Evolutionary conservation across 2,329 filamentous ascomycete genomes (phyloP).

Genomic region (Fusarium sambucinum): DNA sequence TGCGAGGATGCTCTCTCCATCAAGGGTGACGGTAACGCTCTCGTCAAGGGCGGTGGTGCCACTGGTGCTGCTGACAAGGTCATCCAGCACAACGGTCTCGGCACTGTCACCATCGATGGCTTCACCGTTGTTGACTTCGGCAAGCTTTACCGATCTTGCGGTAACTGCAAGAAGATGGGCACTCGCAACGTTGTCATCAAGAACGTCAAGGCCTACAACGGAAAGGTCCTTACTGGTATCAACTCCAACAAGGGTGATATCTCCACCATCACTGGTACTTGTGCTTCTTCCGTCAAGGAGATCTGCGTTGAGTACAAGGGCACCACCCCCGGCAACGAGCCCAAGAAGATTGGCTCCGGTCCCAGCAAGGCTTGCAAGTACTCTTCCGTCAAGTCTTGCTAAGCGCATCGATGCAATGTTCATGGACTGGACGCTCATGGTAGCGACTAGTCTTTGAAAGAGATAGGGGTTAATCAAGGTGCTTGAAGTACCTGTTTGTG

Average conservation of each 20-base stretch:
- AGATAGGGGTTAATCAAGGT: background rate
- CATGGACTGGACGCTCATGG: background rate
- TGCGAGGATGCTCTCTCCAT: constrained; percentile 42
- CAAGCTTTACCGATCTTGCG: constrained; percentile 46
- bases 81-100: constrained; percentile 44
- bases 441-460: background rate
- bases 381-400: constrained; percentile 42
- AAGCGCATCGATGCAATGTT: background rate
- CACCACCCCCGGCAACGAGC: constrained; percentile 44
- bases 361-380: constrained; percentile 42
- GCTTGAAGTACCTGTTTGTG: constrained; percentile 1
- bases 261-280: constrained; percentile 37
- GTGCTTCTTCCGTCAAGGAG: constrained; percentile 41
- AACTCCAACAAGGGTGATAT: constrained; percentile 46
- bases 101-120: constrained; percentile 44
- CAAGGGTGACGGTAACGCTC: constrained; percentile 41
- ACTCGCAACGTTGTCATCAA: constrained; percentile 44
- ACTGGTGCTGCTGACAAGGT: constrained; percentile 44
- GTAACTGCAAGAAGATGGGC: constrained; percentile 46
- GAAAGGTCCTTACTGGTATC: constrained; percentile 44
- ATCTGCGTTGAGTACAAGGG: constrained; percentile 44
- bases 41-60: constrained; percentile 41
- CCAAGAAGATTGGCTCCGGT: constrained; percentile 43
- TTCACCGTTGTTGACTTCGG: constrained; percentile 45
- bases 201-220: constrained; percentile 44